phyloP scores from a whole-genome alignment of 192 early-diverging fungal species.

The Backusella macrospora region DNA sequence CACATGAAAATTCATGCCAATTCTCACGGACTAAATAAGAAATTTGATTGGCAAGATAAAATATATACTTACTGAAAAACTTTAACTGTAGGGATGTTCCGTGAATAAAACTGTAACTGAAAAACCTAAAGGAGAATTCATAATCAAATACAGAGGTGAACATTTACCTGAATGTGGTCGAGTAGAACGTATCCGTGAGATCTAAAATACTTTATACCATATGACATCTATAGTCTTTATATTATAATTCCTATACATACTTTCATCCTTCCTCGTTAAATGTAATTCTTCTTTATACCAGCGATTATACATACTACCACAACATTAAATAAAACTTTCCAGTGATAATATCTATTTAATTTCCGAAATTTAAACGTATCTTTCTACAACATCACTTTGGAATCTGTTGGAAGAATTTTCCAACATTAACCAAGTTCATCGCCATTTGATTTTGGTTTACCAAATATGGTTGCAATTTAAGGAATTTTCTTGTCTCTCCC shows the following conservation, averaged over 20 bases:
- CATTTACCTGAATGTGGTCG: conserved; percentile 56
- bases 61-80: not conserved
- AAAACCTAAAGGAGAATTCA: conserved; percentile 51
- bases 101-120: conserved; percentile 66
- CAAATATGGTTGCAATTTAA: not conserved
- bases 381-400: not conserved
- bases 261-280: not conserved
- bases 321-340: not conserved
- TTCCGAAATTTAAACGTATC: not conserved
- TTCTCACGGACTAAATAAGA: conserved; percentile 18
- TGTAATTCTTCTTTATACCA: conserved; percentile 10
- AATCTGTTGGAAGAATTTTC: no score
- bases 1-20: conserved; percentile 30
- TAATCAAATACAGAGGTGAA: conserved; percentile 57
- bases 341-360: not conserved
- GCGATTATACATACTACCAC: not conserved
- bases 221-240: not conserved
- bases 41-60: conserved; percentile 9
- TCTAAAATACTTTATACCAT: conserved; percentile 18
- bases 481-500: not conserved
- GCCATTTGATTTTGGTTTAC: conserved; percentile 6
- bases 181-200: conserved; percentile 36
- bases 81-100: conserved; percentile 32
- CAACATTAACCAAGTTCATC: not conserved
- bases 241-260: not conserved